Evolutionary conservation across 768 basidiomycete genomes (phyloP).

Genomic region (Kwoniella botswanensis): DNA sequence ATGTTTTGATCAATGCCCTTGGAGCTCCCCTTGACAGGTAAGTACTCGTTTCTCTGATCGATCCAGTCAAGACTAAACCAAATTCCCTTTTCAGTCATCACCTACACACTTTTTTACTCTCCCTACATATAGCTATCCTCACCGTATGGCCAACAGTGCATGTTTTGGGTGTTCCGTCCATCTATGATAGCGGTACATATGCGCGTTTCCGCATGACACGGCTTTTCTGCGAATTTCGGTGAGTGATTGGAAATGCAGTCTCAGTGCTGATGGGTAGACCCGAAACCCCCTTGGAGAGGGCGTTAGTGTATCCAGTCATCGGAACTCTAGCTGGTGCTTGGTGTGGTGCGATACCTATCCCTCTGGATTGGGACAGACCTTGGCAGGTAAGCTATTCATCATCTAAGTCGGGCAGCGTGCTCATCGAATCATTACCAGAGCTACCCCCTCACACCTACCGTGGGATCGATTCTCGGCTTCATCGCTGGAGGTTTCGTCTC

Average conservation of each 20-base stretch:
- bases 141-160: slow-evolving; percentile 72
- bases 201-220: slow-evolving; percentile 74
- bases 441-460: slow-evolving; percentile 47
- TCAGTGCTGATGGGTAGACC: slow-evolving; percentile 53
- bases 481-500: slow-evolving; percentile 38
- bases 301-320: slow-evolving; percentile 76
- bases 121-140: slow-evolving; percentile 71
- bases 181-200: slow-evolving; percentile 62
- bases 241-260: slow-evolving; percentile 61
- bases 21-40: slow-evolving; percentile 59
- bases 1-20: slow-evolving; percentile 56
- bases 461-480: slow-evolving; percentile 44
- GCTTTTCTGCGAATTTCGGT: slow-evolving; percentile 82
- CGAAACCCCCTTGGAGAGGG: slow-evolving; percentile 71
- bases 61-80: background rate
- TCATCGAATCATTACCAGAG: slow-evolving; percentile 20
- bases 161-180: slow-evolving; percentile 68
- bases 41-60: slow-evolving; percentile 36
- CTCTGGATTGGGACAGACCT: slow-evolving; percentile 94
- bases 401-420: no score
- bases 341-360: slow-evolving; percentile 80
- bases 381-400: slow-evolving; percentile 76
- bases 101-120: slow-evolving; percentile 70
- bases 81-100: slow-evolving; percentile 60
- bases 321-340: slow-evolving; percentile 77